A percentile compares a stretch with the other conserved stretches of the same genome.
phyloP scores from a whole-genome alignment of 1,139 yeast genomes.

The Diutina catenulata region DNA sequence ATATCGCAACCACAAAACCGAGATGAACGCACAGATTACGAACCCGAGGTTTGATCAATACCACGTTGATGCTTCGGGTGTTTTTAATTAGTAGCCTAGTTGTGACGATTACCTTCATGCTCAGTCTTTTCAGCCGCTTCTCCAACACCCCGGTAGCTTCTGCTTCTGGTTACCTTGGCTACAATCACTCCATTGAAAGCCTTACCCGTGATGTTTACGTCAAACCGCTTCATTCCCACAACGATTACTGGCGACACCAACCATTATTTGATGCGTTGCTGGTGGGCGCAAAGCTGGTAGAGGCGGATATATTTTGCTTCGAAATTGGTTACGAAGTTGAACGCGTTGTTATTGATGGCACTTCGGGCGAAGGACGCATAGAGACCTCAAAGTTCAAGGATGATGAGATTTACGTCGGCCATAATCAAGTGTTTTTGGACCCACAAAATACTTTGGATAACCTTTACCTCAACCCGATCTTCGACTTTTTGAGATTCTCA shows the following conservation, averaged over 20 bases:
- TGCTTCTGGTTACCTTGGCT: no score
- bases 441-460: slow-evolving; percentile 31
- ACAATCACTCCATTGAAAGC: slow-evolving; percentile 13
- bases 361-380: not conserved
- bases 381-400: slow-evolving; percentile 14
- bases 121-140: no score
- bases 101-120: no score
- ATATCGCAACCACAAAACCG: no score
- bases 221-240: slow-evolving; percentile 56
- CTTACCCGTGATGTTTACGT: slow-evolving; percentile 39
- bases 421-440: slow-evolving; percentile 37
- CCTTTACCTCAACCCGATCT: slow-evolving; percentile 45
- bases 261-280: slow-evolving; percentile 56
- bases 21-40: no score
- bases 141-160: no score
- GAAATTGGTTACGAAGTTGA: slow-evolving; percentile 18
- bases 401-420: slow-evolving; percentile 53
- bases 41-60: no score
- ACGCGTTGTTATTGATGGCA: not conserved
- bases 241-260: slow-evolving; percentile 57
- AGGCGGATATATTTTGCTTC: slow-evolving; percentile 61
- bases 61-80: no score
- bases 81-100: no score
- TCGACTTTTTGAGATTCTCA: slow-evolving; percentile 23
- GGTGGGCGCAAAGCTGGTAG: slow-evolving; percentile 50